These are phyloP conservation scores for Sporothrix protearum DNA, from an alignment of 2,329 filamentous ascomycete species.

Conservation along the genomic window DNA sequence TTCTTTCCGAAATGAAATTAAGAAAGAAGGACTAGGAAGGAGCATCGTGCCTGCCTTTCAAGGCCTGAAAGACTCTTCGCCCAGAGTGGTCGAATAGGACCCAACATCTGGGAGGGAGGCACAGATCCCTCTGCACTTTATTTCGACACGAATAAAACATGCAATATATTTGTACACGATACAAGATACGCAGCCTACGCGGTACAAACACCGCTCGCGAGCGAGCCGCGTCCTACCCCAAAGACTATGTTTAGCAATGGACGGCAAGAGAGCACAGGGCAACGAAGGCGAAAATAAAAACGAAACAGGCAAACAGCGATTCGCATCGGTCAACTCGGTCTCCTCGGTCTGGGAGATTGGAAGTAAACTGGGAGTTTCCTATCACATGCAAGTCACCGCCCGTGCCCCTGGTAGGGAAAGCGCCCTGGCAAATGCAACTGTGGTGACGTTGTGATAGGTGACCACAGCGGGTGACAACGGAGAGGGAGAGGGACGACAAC, in stretches of 20 bases:
- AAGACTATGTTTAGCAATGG: constrained; percentile 11
- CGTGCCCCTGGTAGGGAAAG: neutral
- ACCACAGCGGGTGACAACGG: constrained; percentile 1
- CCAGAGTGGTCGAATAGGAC: neutral
- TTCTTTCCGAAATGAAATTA: constrained; percentile 11
- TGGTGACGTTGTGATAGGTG: neutral
- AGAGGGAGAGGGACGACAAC: neutral
- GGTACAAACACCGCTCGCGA: neutral
- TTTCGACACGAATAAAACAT: neutral
- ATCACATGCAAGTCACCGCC: neutral
- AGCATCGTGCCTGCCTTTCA: neutral
- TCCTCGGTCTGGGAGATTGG: neutral
- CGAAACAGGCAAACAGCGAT: neutral
- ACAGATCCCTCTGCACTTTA: neutral
- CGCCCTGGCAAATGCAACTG: neutral
- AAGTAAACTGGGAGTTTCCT: neutral
- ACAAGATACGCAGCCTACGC: neutral
- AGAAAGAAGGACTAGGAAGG: neutral
- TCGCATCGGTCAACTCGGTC: neutral
- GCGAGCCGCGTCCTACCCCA: constrained; percentile 2
- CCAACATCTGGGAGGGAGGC: neutral
- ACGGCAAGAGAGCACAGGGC: neutral
- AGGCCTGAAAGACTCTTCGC: neutral
- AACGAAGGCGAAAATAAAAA: neutral
- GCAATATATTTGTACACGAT: neutral